Evolutionary conservation across 805 yeast genomes (phyloP).

Genomic region (Hanseniaspora pseudoguilliermondii): DNA sequence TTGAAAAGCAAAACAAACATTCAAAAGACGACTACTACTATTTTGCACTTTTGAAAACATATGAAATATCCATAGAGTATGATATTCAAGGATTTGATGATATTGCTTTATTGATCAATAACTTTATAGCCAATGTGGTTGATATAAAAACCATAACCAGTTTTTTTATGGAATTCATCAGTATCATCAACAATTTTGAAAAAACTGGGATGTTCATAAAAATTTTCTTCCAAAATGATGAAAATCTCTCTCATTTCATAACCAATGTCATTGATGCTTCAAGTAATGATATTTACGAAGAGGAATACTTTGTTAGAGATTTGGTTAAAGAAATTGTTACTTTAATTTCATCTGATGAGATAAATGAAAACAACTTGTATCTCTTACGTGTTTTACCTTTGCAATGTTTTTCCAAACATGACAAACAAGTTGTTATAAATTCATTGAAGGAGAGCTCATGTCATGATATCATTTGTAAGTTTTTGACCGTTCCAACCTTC

Average conservation of each 20-base stretch:
- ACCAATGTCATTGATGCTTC: not conserved
- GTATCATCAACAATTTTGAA: conserved; percentile 5
- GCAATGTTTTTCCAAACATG: not conserved
- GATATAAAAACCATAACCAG: not conserved
- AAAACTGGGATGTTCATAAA: not conserved
- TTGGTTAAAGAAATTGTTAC: not conserved
- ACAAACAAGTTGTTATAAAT: not conserved
- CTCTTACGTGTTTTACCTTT: not conserved
- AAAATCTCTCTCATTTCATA: not conserved
- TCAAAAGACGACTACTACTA: not conserved
- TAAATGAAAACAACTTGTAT: not conserved
- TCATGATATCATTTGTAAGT: not conserved
- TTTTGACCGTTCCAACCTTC: conserved; percentile 2
- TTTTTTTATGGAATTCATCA: not conserved
- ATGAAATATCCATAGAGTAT: conserved; percentile 6
- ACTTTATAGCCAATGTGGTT: not conserved
- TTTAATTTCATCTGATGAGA: not conserved
- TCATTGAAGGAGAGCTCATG: not conserved
- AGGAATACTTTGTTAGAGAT: not conserved
- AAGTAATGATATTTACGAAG: conserved; percentile 5
- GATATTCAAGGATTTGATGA: not conserved
- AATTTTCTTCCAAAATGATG: not conserved
- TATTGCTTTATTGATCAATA: not conserved
- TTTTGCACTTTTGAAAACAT: conserved; percentile 1
- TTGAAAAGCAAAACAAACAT: not conserved